phyloP scores from a whole-genome alignment of 768 basidiomycete species.

The Lactarius hengduanensis region DNA sequence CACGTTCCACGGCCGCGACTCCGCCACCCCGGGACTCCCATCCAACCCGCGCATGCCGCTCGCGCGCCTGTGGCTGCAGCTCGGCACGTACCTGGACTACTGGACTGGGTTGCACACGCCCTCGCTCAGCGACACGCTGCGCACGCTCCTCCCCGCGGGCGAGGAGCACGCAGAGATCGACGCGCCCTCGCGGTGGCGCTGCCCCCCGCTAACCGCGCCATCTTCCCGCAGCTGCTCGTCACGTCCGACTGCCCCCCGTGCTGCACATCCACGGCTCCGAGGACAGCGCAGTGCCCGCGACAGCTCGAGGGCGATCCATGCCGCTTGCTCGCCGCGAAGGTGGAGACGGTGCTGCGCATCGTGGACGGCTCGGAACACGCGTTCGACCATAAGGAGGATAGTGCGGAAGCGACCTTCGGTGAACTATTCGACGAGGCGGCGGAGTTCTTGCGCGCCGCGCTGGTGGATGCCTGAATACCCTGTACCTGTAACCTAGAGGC shows the following conservation, averaged over 20 bases:
- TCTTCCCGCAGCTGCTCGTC: constrained; percentile 50
- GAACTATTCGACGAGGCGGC: constrained; percentile 39
- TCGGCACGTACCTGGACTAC: constrained; percentile 58
- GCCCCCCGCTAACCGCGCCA: constrained; percentile 34
- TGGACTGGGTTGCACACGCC: constrained; percentile 46
- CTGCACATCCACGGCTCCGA: constrained; percentile 48
- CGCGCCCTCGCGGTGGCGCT: constrained; percentile 24
- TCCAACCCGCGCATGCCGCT: constrained; percentile 63
- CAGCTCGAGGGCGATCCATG: constrained; percentile 43
- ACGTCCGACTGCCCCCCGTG: constrained; percentile 44
- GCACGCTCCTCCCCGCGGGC: constrained; percentile 27
- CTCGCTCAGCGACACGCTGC: constrained; percentile 48
- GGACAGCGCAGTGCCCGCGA: constrained; percentile 47
- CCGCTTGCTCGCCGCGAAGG: constrained; percentile 40
- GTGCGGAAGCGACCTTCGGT: constrained; percentile 44
- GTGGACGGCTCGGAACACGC: constrained; percentile 51
- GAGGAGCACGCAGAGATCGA: background rate
- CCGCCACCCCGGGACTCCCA: constrained; percentile 55
- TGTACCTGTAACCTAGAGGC: background rate
- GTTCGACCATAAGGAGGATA: constrained; percentile 49
- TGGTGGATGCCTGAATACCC: background rate
- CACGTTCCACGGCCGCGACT: constrained; percentile 45
- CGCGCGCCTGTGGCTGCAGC: constrained; percentile 55
- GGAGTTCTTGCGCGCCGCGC: constrained; percentile 31
- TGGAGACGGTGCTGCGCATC: constrained; percentile 38